Conservation (phyloP, 2,329 filamentous ascomycete species). For the Claviceps sp. region DNA sequence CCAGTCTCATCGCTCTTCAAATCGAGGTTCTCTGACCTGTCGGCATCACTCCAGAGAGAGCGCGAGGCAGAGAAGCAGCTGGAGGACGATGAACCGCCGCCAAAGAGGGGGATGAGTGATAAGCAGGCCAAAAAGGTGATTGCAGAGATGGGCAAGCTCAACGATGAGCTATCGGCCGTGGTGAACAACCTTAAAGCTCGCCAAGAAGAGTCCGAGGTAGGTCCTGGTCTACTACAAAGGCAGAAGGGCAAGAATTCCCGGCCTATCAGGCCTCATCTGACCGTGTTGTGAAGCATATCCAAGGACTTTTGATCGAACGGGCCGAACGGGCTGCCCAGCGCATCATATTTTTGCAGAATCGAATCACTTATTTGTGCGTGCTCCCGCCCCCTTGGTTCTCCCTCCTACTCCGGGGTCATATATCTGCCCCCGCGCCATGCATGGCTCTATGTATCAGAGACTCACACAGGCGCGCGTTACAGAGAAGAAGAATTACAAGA, state of each 20-base stretch:
- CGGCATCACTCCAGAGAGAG: conserved; percentile 20
- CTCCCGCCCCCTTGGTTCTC: background rate
- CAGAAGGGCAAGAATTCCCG: background rate
- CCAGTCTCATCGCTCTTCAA: conserved; percentile 23
- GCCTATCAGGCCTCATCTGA: background rate
- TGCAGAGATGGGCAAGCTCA: conserved; percentile 27
- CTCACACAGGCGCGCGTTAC: background rate
- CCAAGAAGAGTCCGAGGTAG: conserved; percentile 46
- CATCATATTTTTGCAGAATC: conserved; percentile 46
- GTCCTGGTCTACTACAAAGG: conserved; percentile 7
- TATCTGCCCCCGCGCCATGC: no score
- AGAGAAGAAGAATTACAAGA: conserved; percentile 43
- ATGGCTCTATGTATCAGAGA: background rate
- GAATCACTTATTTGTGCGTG: conserved; percentile 42
- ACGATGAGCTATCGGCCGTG: conserved; percentile 34
- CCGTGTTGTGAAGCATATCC: conserved; percentile 36
- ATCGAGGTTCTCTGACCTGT: conserved; percentile 27
- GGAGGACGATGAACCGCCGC: conserved; percentile 15
- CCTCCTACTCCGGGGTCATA: no score
- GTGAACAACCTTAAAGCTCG: conserved; percentile 38
- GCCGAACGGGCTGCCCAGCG: conserved; percentile 43
- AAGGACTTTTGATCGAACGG: conserved; percentile 43
- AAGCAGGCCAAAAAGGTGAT: conserved; percentile 25
- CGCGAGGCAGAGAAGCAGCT: conserved; percentile 14
- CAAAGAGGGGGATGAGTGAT: conserved; percentile 19